phyloP scores from a whole-genome alignment of 2,329 filamentous ascomycete genomes.

The Fusarium vanettenii region DNA sequence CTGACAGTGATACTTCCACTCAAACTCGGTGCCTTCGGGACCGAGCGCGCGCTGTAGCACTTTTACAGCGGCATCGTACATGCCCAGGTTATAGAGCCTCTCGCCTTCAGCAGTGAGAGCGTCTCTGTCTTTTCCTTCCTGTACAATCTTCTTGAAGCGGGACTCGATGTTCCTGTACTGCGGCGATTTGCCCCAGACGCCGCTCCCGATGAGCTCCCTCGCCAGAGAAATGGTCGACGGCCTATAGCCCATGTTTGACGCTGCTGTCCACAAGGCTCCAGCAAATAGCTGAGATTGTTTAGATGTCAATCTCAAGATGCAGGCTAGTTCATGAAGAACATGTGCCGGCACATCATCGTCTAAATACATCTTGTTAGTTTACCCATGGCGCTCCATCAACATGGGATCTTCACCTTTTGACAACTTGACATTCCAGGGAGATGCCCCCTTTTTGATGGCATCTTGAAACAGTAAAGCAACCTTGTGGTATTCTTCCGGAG shows the following conservation, averaged over 20 bases:
- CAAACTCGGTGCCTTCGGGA: conserved; percentile 32
- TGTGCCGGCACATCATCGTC: conserved; percentile 33
- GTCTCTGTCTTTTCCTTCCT: conserved; percentile 47
- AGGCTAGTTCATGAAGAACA: conserved; percentile 44
- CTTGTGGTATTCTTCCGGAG: conserved; percentile 41
- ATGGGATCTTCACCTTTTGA: conserved; percentile 35
- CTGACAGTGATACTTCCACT: conserved; percentile 43
- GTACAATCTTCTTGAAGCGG: conserved; percentile 47
- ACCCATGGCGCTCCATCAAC: not conserved
- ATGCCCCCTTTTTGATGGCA: conserved; percentile 34
- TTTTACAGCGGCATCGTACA: conserved; percentile 36
- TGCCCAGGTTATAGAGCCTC: conserved; percentile 39
- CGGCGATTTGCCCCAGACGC: conserved; percentile 32
- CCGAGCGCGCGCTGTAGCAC: conserved; percentile 42
- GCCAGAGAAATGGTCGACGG: conserved; percentile 47
- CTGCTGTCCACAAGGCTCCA: conserved; percentile 45
- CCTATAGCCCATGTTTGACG: conserved; percentile 46
- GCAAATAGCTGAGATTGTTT: conserved; percentile 27
- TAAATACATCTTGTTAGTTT: conserved; percentile 21
- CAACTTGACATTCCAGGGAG: conserved; percentile 35
- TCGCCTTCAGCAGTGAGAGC: conserved; percentile 51
- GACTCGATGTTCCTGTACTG: conserved; percentile 37
- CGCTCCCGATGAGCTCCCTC: conserved; percentile 33
- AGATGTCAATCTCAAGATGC: conserved; percentile 38
- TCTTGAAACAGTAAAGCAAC: conserved; percentile 35